Base-by-base conservation (phyloP, 176 grass and related monocot genomes). In the Avena atlantica region DNA sequence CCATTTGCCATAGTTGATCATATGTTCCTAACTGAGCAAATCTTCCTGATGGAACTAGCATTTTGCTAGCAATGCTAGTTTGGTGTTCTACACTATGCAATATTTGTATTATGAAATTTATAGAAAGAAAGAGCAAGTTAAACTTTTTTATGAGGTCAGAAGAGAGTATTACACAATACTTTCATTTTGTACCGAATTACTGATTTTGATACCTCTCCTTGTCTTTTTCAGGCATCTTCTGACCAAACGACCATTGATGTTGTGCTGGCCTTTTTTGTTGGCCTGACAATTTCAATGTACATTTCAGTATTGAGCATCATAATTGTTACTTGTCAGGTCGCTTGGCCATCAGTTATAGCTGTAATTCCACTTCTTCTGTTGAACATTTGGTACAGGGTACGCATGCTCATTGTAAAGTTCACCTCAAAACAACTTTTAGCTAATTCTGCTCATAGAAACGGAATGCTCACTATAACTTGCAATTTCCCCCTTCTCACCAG, bases 311-410 rank as follows among this genome's bases (percentile, higher is more conserved):
- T 96, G 55, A 90, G 93, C 79, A 90, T 89, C 70, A 67, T 91
- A 70, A 83, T 94, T 59, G 78, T 98, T 27, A 96, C 89, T 19
- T 96, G 96, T 75, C 93, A 96, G 87, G 96, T 94, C 12, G 96
- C 96, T 20, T 98, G 96, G 93, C 93, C 96, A 17, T 92, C 92
- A 50, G 85, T 98, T 53, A 88, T 98, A 91, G 86, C 83, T 25
- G 88, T 98, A 72, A 65, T 96, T 86, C 96, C 96, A 37, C 89
- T 98, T 80, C 12, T 94, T 70, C 78, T 92, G 62, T 61, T 98
- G 83, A 98, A 98, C 79, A 81, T 98, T 82, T 94, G 92, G 96
- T 98, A 98, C 89, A 93, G 92, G 96, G 96, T 98, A 98, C 64
- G 92, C 4, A 94, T 81, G 90, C 4, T 31, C 15, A 16, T 62